These are phyloP conservation scores for Sphagnum magellanicum DNA, from an alignment of 228 moss, liverwort and hornwort species.

Conservation along the genomic window DNA sequence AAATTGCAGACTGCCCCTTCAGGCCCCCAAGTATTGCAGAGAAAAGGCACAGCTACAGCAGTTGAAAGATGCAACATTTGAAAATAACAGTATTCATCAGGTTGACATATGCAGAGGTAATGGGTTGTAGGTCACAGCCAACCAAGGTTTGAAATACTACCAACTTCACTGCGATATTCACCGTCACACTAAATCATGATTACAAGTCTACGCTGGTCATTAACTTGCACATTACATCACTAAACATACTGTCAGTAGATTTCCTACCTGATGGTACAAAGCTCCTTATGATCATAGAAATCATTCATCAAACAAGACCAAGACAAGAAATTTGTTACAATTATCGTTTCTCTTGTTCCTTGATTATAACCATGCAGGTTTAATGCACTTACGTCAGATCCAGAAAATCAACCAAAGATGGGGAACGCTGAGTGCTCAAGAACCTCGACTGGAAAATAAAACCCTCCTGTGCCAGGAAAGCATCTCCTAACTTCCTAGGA, in stretches of 20 bases:
- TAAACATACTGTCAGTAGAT: neutral
- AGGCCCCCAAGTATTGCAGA: neutral
- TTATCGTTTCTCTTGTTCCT: neutral
- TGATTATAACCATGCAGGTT: neutral
- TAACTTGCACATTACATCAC: no score
- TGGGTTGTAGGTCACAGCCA: no score
- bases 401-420: slow-evolving; percentile 24
- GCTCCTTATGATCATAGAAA: neutral
- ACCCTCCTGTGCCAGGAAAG: neutral
- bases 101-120: no score
- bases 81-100: neutral
- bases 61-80: neutral
- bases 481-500: neutral
- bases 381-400: slow-evolving; percentile 20
- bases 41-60: neutral
- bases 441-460: slow-evolving; percentile 3
- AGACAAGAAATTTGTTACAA: neutral
- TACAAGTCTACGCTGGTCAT: no score
- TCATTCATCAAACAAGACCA: neutral
- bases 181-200: no score
- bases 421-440: slow-evolving; percentile 7
- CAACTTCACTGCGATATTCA: no score
- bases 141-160: no score
- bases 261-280: neutral
- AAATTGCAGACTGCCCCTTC: neutral